A percentile compares a stretch with the other conserved stretches of the same genome.
phyloP scores from a whole-genome alignment of 345 rosid species.

The Moricandia moricandioides region DNA sequence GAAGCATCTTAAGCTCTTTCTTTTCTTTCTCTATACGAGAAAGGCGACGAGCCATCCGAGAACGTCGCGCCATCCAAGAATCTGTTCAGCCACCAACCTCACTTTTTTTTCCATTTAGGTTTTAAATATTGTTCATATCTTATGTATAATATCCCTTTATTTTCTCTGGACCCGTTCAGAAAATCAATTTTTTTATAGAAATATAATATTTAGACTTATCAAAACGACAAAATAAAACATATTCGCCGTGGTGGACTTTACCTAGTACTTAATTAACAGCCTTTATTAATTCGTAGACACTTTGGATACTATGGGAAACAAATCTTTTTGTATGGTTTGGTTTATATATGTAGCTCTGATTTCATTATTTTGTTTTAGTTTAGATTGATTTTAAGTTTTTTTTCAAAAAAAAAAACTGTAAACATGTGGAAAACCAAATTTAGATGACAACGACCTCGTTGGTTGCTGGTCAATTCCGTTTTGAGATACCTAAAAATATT shows the following conservation, averaged over 20 bases:
- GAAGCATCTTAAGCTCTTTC: background rate
- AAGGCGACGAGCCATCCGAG: background rate
- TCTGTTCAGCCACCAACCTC: background rate
- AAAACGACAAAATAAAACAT: background rate
- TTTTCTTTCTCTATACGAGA: background rate
- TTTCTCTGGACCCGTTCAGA: background rate
- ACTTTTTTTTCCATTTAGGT: background rate
- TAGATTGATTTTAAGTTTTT: background rate
- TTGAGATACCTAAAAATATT: background rate
- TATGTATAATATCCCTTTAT: background rate
- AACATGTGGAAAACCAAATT: background rate
- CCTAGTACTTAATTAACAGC: background rate
- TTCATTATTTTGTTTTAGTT: background rate
- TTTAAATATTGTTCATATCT: background rate
- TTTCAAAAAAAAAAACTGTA: background rate
- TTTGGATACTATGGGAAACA: background rate
- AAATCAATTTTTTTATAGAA: background rate
- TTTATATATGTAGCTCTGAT: background rate
- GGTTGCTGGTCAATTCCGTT: background rate
- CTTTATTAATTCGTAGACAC: background rate
- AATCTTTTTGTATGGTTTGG: background rate
- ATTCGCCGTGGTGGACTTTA: background rate
- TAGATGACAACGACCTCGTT: background rate
- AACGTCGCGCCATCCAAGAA: background rate
- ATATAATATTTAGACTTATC: background rate